Evolutionary conservation across 495 filamentous ascomycete genomes (phyloP).

Genomic region (Articulospora tetracladia): DNA sequence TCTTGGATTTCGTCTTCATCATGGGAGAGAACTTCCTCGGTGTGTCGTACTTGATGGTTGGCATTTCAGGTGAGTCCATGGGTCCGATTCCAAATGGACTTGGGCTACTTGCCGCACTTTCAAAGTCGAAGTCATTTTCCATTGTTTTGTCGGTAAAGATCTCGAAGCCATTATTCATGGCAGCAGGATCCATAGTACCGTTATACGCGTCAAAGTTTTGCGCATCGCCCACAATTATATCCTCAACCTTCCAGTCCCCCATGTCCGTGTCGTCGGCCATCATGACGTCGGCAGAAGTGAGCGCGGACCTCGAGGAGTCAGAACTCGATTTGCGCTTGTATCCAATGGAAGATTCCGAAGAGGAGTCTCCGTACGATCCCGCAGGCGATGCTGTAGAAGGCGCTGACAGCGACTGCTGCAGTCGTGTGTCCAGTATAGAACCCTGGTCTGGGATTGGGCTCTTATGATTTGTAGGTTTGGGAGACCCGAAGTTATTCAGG

Average conservation of each 20-base stretch:
- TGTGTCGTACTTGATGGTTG: slow-evolving; percentile 23
- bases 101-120: slow-evolving; percentile 65
- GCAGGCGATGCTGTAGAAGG: slow-evolving; percentile 33
- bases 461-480: slow-evolving; percentile 13
- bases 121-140: slow-evolving; percentile 66
- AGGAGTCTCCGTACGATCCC: slow-evolving; percentile 42
- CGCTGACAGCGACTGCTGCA: slow-evolving; percentile 19
- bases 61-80: slow-evolving; percentile 29
- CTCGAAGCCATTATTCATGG: slow-evolving; percentile 42
- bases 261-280: slow-evolving; percentile 27
- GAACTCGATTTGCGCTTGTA: slow-evolving; percentile 43
- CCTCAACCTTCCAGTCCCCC: slow-evolving; percentile 31
- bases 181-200: slow-evolving; percentile 27
- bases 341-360: slow-evolving; percentile 42
- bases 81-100: slow-evolving; percentile 39
- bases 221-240: slow-evolving; percentile 27
- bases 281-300: slow-evolving; percentile 24
- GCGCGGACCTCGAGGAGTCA: slow-evolving; percentile 35
- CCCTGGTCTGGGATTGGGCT: slow-evolving; percentile 15
- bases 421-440: slow-evolving; percentile 25
- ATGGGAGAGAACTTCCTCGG: slow-evolving; percentile 15
- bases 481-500: slow-evolving; percentile 12
- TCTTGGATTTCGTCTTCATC: slow-evolving; percentile 22
- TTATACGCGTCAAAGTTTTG: slow-evolving; percentile 13
- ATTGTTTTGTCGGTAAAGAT: slow-evolving; percentile 54